A percentile compares a stretch with the other conserved stretches of the same genome.
phyloP scores from a whole-genome alignment of 306 rosid genomes.

The Gastrolobium villosum region DNA sequence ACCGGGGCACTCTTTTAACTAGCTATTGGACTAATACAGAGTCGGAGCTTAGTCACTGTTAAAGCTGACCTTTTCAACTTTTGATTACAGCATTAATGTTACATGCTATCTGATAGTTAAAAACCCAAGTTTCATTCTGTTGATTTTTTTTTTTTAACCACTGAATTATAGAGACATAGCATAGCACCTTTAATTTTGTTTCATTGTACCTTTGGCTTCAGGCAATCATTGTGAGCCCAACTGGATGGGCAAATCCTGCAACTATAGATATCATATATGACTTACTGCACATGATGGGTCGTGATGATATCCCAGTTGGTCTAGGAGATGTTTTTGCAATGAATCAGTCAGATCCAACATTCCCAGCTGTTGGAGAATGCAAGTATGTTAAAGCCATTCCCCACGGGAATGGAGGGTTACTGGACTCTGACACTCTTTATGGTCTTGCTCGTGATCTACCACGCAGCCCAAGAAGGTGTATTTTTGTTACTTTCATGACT shows the following conservation, averaged over 20 bases:
- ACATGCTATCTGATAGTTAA: neutral
- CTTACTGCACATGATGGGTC: constrained; percentile 96
- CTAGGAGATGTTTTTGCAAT: constrained; percentile 79
- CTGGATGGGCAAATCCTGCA: constrained; percentile 95
- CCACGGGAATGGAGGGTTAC: constrained; percentile 87
- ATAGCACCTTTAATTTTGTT: neutral
- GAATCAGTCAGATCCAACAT: constrained; percentile 73
- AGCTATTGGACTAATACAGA: too few species aligned
- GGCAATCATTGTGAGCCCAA: constrained; percentile 94
- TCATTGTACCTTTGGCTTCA: constrained; percentile 33
- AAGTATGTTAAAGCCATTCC: constrained; percentile 84
- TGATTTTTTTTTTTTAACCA: constrained; percentile 1
- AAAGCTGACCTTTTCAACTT: neutral
- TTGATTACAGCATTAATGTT: constrained; percentile 4
- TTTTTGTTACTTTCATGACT: constrained; percentile 8
- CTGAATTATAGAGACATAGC: neutral
- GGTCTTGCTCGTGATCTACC: constrained; percentile 93
- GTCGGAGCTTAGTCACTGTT: too few species aligned
- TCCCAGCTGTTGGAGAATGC: constrained; percentile 78
- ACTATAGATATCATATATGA: constrained; percentile 88
- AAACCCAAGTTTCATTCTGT: neutral
- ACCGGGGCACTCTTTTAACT: too few species aligned
- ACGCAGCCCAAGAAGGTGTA: constrained; percentile 86
- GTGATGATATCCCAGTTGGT: constrained; percentile 92
- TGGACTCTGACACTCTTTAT: constrained; percentile 94